Base-by-base conservation (phyloP, 768 basidiomycete genomes). In the Fomitopsis pulvina region DNA sequence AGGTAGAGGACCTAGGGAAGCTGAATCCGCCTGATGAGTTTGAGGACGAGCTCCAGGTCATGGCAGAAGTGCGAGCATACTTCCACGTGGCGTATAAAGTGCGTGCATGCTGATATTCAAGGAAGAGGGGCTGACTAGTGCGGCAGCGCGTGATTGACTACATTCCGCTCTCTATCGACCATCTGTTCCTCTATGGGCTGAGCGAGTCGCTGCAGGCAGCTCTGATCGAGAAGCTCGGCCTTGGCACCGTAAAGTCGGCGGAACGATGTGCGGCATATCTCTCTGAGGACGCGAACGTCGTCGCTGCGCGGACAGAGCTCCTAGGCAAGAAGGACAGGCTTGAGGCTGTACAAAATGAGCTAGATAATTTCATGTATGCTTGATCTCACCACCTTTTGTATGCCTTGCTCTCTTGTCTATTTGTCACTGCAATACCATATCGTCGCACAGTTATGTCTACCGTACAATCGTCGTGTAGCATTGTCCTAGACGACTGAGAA, bases 11-110 rank as follows among this genome's bases (percentile, higher is more conserved):
- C 27, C 46, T 62, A 2, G 55, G 53, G 18, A 60, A 57, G 55
- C 52, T 62, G 21, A 51, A 51, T 27, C 52, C 52, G 12, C 30
- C 67, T 0, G 81, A 84, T 52, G 63, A 63, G 6, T 76, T 71
- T 70, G 80, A 80, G 32, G 71, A 75, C 0, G 81, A 81, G 0
- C 55, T 87, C 4, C 55, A 62, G 5, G 81, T 87, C 50, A 87
- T 87, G 84, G 81, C 82, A 0, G 77, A 82, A 49, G 81, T 85
- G 3, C 69, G 81, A 6, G 84, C 80, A 0, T 87, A 87, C 56
- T 87, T 87, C 63, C 81, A 87, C 71, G 85, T 86, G 79, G 59
- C 32, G 52, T 24, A 54, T 41, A 53, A 48, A 40, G 53, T 60
- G 20, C 30, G 32, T 53, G 16, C 16, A 14, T 25, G 12, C 24